Evolutionary conservation across 306 rosid species (phyloP).

Genomic region (Trifolium subterraneum): DNA sequence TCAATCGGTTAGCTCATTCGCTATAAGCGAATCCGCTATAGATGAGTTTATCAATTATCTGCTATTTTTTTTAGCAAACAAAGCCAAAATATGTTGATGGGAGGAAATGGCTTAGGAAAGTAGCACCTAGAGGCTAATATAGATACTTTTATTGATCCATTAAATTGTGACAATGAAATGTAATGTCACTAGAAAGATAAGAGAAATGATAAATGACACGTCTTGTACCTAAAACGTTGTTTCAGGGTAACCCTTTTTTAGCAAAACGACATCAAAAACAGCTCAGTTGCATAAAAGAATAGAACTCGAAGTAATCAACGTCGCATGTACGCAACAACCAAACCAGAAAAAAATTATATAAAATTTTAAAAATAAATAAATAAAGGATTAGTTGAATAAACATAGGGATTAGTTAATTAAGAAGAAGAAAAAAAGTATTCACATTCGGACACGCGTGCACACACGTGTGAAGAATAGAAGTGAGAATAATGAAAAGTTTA

Average conservation of each 20-base stretch:
- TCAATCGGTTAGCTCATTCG: too few relatives aligned
- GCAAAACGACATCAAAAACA: background rate
- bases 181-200: background rate
- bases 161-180: background rate
- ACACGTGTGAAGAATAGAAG: background rate
- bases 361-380: background rate
- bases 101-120: too few relatives aligned
- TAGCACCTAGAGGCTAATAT: background rate
- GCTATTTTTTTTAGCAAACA: too few relatives aligned
- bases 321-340: background rate
- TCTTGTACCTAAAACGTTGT: background rate
- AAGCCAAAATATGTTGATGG: too few relatives aligned
- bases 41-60: too few relatives aligned
- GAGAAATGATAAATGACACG: background rate
- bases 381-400: background rate
- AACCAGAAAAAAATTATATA: background rate
- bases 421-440: background rate
- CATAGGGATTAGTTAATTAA: background rate
- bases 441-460: background rate
- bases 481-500: background rate
- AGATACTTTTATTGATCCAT: background rate
- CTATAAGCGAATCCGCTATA: too few relatives aligned
- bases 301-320: background rate
- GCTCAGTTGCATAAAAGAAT: background rate
- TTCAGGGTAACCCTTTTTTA: background rate